Percentiles rank a stretch among this genome's conserved stretches.
These are phyloP conservation scores for Trichoderma simmonsii DNA, from an alignment of 2,329 filamentous ascomycete genomes.

Conservation along the genomic window DNA sequence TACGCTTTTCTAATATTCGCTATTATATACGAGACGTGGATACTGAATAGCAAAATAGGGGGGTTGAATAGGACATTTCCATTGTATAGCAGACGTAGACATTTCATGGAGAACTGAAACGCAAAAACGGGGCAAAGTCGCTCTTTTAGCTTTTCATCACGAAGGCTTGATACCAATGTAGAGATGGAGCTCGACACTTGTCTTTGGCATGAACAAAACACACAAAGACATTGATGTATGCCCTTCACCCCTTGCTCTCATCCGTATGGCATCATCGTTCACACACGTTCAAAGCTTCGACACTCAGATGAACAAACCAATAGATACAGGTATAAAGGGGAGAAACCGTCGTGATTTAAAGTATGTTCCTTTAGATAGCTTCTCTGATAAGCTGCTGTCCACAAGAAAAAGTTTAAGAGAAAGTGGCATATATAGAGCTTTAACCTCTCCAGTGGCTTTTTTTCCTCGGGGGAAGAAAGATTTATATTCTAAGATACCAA, in stretches of 20 bases:
- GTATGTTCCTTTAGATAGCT: background rate
- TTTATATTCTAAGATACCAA: background rate
- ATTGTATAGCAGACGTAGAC: background rate
- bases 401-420: background rate
- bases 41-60: background rate
- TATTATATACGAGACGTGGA: background rate
- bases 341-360: background rate
- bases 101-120: background rate
- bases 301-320: background rate
- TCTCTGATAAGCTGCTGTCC: background rate
- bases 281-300: background rate
- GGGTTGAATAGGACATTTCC: too few species aligned
- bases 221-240: background rate
- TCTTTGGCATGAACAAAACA: background rate
- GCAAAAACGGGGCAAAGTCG: background rate
- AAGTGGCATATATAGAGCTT: background rate
- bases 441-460: background rate
- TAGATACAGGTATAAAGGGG: background rate
- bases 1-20: background rate
- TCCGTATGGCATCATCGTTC: background rate
- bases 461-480: too few species aligned
- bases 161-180: background rate
- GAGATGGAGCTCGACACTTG: background rate
- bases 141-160: background rate
- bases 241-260: background rate